Evolutionary conservation across 1,284 basidiomycete genomes (phyloP), one percentile per base, ranked within the genome.

Genomic region (Microbotryum scabiosae): DNA sequence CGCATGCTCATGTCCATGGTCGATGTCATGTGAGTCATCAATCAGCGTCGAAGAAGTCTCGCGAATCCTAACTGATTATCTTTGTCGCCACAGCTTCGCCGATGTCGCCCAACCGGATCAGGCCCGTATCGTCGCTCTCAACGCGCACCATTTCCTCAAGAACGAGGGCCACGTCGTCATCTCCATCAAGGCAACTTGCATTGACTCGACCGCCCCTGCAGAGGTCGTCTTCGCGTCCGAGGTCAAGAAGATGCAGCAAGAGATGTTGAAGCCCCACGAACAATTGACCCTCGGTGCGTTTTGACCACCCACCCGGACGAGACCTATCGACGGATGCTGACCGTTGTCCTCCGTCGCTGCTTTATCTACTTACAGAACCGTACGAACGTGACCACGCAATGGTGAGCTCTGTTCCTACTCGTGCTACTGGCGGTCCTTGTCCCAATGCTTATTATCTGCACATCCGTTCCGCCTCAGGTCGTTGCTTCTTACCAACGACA

Each of bases 91-190:
- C 45, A 59, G 57, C 75, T 98, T 98, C 72, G 92, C 96, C 63
- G 96, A 99, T 76, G 87, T 99, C 61, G 94, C 94, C 3, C 94
- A 99, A 76, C 94, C 94, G 53, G 93, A 98, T 77, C 94, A 99
- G 80, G 93, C 93, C 3, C 74, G 76, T 72, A 94, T 96, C 73
- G 90, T 97, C 63, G 83, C 84, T 49, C 82, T 87, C 75, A 98
- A 98, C 78, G 89, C 94, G 1, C 87, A 97, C 72, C 86, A 87
- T 76, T 99, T 98, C 85, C 82, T 99, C 68, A 97, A 96, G 79
- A 87, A 96, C 76, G 84, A 83, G 49, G 94, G 96, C 5, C 89
- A 96, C 73, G 82, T 85, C 69, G 84, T 99, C 72, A 93, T 99
- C 72, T 97, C 93, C 61, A 97, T 99, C 84, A 99, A 99, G 81